Percentiles rank a stretch among this genome's conserved stretches.
Conservation (phyloP, 2,329 filamentous ascomycete genomes). For the Xylogone sp. region DNA sequence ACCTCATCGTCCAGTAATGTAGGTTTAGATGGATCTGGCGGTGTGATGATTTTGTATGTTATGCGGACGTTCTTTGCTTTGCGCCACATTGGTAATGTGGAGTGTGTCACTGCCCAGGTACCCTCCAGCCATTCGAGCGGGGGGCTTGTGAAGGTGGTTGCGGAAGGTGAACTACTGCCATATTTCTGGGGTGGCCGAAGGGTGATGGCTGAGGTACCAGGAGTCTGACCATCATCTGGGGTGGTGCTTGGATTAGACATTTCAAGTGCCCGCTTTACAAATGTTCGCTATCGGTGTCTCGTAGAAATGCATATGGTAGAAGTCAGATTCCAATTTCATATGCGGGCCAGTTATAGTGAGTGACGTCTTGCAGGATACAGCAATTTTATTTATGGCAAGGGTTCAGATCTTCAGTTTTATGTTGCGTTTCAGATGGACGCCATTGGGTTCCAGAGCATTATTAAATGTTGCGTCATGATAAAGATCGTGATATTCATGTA, state of each 20-base stretch:
- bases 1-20: conserved; percentile 65
- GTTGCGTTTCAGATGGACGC: neutral
- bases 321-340: no score
- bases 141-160: conserved; percentile 30
- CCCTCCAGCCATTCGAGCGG: conserved; percentile 56
- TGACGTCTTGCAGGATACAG: no score
- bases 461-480: no score
- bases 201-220: neutral
- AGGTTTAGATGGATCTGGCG: conserved; percentile 1
- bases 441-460: no score
- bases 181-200: neutral
- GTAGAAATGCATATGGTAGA: neutral
- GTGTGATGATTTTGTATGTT: conserved; percentile 58
- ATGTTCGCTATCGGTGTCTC: neutral
- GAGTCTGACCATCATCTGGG: neutral
- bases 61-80: conserved; percentile 76
- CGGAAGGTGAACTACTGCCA: neutral
- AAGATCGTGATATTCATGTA: no score
- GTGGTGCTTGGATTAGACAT: neutral
- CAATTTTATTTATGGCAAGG: no score
- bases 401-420: neutral
- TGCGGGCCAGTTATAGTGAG: no score
- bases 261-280: neutral
- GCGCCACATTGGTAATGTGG: conserved; percentile 77
- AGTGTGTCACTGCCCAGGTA: conserved; percentile 73